Conservation (phyloP, 352 stramenopile species). For the Pythium volutum region DNA sequence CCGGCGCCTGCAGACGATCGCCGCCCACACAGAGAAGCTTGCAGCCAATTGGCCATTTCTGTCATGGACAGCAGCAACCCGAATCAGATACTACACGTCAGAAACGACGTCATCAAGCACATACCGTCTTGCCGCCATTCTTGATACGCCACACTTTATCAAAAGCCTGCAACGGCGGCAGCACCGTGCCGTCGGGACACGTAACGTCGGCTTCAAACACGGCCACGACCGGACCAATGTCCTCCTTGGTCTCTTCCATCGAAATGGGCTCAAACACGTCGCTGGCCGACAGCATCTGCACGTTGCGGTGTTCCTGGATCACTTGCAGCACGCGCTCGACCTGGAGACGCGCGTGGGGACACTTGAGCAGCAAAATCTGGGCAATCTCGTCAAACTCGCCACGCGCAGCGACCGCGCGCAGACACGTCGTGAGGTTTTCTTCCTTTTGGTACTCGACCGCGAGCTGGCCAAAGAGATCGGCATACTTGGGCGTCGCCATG, state of each 20-base stretch:
- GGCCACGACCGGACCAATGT: constrained; percentile 60
- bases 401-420: constrained; percentile 45
- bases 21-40: constrained; percentile 67
- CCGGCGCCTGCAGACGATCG: constrained; percentile 71
- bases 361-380: constrained; percentile 74
- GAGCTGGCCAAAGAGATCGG: constrained; percentile 57
- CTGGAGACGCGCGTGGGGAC: constrained; percentile 63
- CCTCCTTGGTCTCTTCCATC: constrained; percentile 66
- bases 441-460: constrained; percentile 60
- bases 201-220: constrained; percentile 89
- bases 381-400: constrained; percentile 66
- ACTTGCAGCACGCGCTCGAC: constrained; percentile 73
- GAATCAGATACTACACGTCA: not conserved
- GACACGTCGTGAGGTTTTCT: constrained; percentile 48
- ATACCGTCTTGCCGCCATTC: constrained; percentile 63
- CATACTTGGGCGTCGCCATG: constrained; percentile 67
- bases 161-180: constrained; percentile 63
- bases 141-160: constrained; percentile 87
- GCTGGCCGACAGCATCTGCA: constrained; percentile 62
- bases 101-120: not conserved
- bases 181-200: constrained; percentile 76
- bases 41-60: constrained; percentile 75
- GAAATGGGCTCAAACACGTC: constrained; percentile 74
- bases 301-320: constrained; percentile 66
- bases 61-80: not conserved